A percentile compares a stretch with the other conserved stretches of the same genome.
phyloP scores from a whole-genome alignment of 805 yeast species.

The Candida alai region DNA sequence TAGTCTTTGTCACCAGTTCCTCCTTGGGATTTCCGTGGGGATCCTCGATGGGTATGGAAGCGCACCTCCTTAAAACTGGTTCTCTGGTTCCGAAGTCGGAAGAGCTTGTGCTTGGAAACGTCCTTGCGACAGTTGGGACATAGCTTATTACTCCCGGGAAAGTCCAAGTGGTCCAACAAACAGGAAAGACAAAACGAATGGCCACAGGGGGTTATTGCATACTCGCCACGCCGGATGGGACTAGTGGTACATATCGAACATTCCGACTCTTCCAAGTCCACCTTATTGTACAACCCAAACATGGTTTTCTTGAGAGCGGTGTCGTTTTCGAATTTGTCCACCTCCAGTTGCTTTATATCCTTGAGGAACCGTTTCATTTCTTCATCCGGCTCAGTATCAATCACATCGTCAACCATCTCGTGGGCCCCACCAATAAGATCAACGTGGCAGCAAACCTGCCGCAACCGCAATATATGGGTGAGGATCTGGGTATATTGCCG shows the following conservation, averaged over 20 bases:
- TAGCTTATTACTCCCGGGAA: slow-evolving; percentile 48
- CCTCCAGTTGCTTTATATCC: slow-evolving; percentile 10
- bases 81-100: slow-evolving; percentile 34
- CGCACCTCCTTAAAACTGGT: slow-evolving; percentile 23
- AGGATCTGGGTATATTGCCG: slow-evolving; percentile 74
- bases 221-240: slow-evolving; percentile 51
- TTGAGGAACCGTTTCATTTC: slow-evolving; percentile 10
- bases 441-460: slow-evolving; percentile 88
- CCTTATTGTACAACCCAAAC: slow-evolving; percentile 24
- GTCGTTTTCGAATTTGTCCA: slow-evolving; percentile 15
- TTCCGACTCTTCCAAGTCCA: slow-evolving; percentile 50
- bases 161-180: slow-evolving; percentile 68
- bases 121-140: slow-evolving; percentile 77
- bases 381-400: slow-evolving; percentile 13
- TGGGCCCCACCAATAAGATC: slow-evolving; percentile 51
- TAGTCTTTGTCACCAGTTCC: too few relatives aligned
- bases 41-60: slow-evolving; percentile 25
- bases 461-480: slow-evolving; percentile 74
- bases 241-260: slow-evolving; percentile 82
- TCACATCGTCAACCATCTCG: slow-evolving; percentile 47
- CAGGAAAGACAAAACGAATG: slow-evolving; percentile 78
- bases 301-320: slow-evolving; percentile 21
- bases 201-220: slow-evolving; percentile 70
- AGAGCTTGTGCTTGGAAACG: slow-evolving; percentile 48
- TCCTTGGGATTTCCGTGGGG: neutral